A percentile compares a stretch with the other conserved stretches of the same genome.
These are phyloP conservation scores for Fusarium nanum DNA, from an alignment of 2,329 filamentous ascomycete species.

Conservation along the genomic window DNA sequence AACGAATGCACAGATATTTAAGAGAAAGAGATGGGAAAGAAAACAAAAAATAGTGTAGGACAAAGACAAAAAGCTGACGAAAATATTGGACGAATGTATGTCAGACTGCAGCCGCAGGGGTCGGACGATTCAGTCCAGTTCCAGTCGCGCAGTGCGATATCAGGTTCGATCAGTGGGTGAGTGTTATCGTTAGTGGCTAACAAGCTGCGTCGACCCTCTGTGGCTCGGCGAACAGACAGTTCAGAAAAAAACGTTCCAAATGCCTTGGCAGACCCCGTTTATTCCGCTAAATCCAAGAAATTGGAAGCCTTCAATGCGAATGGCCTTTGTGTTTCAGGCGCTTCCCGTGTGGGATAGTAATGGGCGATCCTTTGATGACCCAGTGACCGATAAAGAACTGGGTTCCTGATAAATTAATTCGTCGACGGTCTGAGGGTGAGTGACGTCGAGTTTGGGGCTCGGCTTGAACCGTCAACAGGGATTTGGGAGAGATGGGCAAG, in stretches of 20 bases:
- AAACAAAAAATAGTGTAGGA: constrained; percentile 15
- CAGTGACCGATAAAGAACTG: constrained; percentile 26
- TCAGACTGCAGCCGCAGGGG: constrained; percentile 33
- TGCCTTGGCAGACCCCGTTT: constrained; percentile 28
- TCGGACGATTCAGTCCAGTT: constrained; percentile 11
- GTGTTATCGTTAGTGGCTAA: constrained; percentile 20
- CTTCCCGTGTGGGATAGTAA: constrained; percentile 16
- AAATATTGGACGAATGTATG: constrained; percentile 31
- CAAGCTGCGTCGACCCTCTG: constrained; percentile 28
- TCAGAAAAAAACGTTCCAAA: not conserved
- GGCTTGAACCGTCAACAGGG: constrained; percentile 29
- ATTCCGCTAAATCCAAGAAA: constrained; percentile 20
- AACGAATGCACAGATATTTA: constrained; percentile 19
- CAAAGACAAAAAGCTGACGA: constrained; percentile 43
- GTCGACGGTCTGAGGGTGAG: constrained; percentile 13
- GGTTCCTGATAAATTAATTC: constrained; percentile 9
- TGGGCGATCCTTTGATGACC: constrained; percentile 32
- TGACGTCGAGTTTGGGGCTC: constrained; percentile 39
- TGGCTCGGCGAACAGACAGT: constrained; percentile 27
- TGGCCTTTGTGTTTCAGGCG: constrained; percentile 33
- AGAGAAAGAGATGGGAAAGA: not conserved
- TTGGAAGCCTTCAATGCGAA: constrained; percentile 13
- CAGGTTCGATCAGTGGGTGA: not conserved
- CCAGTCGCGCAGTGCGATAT: not conserved
- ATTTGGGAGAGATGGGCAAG: constrained; percentile 6